Conservation (phyloP, 192 early-diverging fungal genomes). For the Lunasporangiospora selenospora region DNA sequence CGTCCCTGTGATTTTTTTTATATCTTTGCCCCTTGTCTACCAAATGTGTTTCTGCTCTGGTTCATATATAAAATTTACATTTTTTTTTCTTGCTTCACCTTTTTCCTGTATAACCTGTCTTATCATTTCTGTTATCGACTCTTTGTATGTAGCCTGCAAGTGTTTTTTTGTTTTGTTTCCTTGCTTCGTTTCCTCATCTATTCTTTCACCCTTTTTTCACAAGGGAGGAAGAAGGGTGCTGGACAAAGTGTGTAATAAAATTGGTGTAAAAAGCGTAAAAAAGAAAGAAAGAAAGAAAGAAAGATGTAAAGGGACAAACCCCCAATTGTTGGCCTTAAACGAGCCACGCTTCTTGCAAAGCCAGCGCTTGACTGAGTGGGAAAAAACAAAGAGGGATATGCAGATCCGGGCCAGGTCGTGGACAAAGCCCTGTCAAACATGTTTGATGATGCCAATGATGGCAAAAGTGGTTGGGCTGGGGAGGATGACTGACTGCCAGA, state of each 20-base stretch:
- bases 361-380: too few species aligned
- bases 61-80: neutral
- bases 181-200: neutral
- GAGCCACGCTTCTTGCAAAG: too few species aligned
- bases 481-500: too few species aligned
- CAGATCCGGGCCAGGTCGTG: too few species aligned
- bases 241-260: neutral
- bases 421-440: too few species aligned
- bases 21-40: too few species aligned
- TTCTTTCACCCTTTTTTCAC: neutral
- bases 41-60: neutral
- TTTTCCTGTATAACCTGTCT: neutral
- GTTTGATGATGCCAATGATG: too few species aligned
- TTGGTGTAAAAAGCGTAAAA: neutral
- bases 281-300: neutral
- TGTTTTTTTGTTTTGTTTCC: neutral
- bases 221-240: neutral
- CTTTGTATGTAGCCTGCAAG: neutral
- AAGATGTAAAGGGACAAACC: too few species aligned
- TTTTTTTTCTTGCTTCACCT: constrained; percentile 3
- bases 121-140: neutral
- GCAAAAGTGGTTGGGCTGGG: too few species aligned
- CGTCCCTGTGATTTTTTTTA: constrained; percentile 4
- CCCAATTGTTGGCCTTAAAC: too few species aligned
- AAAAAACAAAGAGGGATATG: too few species aligned